Evolutionary conservation across 495 filamentous ascomycete species (phyloP).

Genomic region (Penicillium daleae): DNA sequence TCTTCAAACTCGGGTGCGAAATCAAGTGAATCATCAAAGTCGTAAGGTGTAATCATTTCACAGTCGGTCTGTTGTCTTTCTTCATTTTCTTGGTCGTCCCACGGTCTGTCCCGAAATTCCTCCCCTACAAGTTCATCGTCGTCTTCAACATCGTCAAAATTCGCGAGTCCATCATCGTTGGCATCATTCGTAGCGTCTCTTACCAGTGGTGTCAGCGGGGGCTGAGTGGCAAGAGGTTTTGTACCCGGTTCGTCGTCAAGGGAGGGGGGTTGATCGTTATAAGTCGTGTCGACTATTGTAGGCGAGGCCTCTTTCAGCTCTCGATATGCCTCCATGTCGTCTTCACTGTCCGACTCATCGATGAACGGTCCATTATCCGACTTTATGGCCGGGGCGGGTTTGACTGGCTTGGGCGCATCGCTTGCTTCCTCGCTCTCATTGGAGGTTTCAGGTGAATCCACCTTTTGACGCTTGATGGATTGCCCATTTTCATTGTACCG

Average conservation of each 20-base stretch:
- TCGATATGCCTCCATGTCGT: slow-evolving; percentile 44
- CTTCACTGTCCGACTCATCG: slow-evolving; percentile 70
- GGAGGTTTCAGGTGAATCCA: slow-evolving; percentile 33
- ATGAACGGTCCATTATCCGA: slow-evolving; percentile 40
- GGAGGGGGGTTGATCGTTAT: slow-evolving; percentile 13
- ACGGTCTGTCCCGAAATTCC: slow-evolving; percentile 46
- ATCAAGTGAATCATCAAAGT: slow-evolving; percentile 30
- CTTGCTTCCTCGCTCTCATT: slow-evolving; percentile 17
- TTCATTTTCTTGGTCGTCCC: slow-evolving; percentile 33
- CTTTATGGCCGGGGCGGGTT: slow-evolving; percentile 13
- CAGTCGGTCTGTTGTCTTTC: slow-evolving; percentile 21
- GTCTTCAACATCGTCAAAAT: slow-evolving; percentile 71
- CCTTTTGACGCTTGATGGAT: slow-evolving; percentile 45
- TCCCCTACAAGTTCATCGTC: slow-evolving; percentile 45
- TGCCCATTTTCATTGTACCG: slow-evolving; percentile 36
- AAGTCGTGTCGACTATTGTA: not conserved
- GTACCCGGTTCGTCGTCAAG: slow-evolving; percentile 50
- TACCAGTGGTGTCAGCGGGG: slow-evolving; percentile 48
- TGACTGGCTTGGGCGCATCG: slow-evolving; percentile 9
- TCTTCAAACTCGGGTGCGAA: slow-evolving; percentile 48
- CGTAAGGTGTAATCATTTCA: slow-evolving; percentile 18
- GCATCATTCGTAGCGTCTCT: slow-evolving; percentile 60
- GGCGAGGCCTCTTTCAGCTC: slow-evolving; percentile 23
- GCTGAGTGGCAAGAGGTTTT: slow-evolving; percentile 39
- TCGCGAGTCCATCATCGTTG: slow-evolving; percentile 62